Evolutionary conservation across 2,329 filamentous ascomycete genomes (phyloP), one percentile per base, ranked within the genome.

Genomic region (Fusarium aywerte): DNA sequence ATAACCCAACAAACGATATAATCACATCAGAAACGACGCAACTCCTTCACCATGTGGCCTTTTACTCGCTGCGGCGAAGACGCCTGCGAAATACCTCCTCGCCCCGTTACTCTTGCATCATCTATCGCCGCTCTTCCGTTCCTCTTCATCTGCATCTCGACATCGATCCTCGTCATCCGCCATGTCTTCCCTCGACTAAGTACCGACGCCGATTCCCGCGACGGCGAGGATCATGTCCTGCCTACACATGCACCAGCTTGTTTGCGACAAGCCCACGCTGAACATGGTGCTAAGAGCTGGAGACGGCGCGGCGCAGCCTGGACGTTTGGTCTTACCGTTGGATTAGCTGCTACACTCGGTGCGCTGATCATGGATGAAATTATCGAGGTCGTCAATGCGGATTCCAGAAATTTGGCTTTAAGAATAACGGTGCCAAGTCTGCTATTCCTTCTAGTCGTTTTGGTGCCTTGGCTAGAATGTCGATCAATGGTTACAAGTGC

Each of bases 311-410:
- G 85, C 13, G 85, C 88, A 3, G 89, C 88, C 15, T 79, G 85
- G 58, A 88, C 91, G 2, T 96, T 96, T 77, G 89, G 91, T 8
- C 85, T 88, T 1, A 96, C 92, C 11, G 87, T 96, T 33, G 92
- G 88, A 2, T 83, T 96, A 10, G 90, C 92, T 7, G 86, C 90
- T 35, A 91, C 95, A 2, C 82, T 97, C 43, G 92, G 89, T 4
- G 90, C 94, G 78, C 80, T 97, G 68, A 91, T 97, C 43, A 84
- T 97, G 10, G 93, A 92, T 71, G 93, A 97, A 78, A 92, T 97
- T 40, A 89, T 91, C 25, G 92, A 92, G 73, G 84, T 90, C 7
- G 84, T 92, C n/a, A 85, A 90, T 66, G 84, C 88, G 8, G 81
- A 82, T 31, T 92, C 91, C 13, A 84, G 92, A 60, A 86, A 85